These are phyloP conservation scores for Amylostereum areolatum DNA, from an alignment of 1,284 basidiomycete genomes.

Conservation along the genomic window DNA sequence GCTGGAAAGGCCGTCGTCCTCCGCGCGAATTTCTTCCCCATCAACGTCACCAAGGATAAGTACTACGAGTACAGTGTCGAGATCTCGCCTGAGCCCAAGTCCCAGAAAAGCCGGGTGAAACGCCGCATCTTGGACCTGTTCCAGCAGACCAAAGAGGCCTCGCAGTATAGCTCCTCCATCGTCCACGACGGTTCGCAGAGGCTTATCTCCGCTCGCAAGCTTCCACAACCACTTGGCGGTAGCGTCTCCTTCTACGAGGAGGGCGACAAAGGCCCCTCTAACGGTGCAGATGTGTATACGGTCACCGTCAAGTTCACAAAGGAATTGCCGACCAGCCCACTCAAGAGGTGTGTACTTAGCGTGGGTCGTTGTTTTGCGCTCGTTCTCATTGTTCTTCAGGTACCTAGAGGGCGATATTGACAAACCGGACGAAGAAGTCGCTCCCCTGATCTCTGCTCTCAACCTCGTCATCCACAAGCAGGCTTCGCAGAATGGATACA, in stretches of 20 bases:
- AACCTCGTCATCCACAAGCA: slow-evolving; percentile 61
- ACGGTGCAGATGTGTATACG: slow-evolving; percentile 41
- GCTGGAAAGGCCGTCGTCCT: slow-evolving; percentile 32
- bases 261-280: slow-evolving; percentile 36
- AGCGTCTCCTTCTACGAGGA: slow-evolving; percentile 48
- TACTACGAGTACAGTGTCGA: slow-evolving; percentile 59
- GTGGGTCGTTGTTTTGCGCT: not conserved
- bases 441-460: slow-evolving; percentile 53
- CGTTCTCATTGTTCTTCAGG: slow-evolving; percentile 26
- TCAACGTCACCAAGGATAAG: slow-evolving; percentile 40
- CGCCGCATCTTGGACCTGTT: slow-evolving; percentile 53
- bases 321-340: slow-evolving; percentile 34
- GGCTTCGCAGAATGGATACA: slow-evolving; percentile 45
- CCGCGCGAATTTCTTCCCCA: slow-evolving; percentile 63
- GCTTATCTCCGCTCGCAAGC: slow-evolving; percentile 45
- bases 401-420: slow-evolving; percentile 41
- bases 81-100: slow-evolving; percentile 44
- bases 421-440: slow-evolving; percentile 37
- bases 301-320: slow-evolving; percentile 43
- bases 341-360: slow-evolving; percentile 42
- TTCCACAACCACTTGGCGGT: slow-evolving; percentile 53
- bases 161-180: slow-evolving; percentile 36
- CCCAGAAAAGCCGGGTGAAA: slow-evolving; percentile 41
- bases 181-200: slow-evolving; percentile 60
- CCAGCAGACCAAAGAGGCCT: slow-evolving; percentile 38